Base-by-base conservation (phyloP, 305 asterid genomes). In the Fraxinus greggii region DNA sequence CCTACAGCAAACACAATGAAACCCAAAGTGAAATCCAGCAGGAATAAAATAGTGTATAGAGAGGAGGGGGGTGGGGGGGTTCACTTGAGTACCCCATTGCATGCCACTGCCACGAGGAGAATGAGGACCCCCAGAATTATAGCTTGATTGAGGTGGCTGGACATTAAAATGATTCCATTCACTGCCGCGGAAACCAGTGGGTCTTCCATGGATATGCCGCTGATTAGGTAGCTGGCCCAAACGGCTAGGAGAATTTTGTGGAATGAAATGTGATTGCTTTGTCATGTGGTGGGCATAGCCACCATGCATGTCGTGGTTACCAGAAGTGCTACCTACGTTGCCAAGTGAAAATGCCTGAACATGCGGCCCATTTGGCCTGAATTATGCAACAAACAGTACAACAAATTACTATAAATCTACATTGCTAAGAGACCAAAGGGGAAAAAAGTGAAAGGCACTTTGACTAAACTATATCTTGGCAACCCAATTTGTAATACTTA, bases 221-320 rank as follows among this genome's bases (percentile, higher is more conserved):
- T 90, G 93, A 81, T 75, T 61, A 7, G 91, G 92, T 81, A 87
- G 92, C 84, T 90, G 94, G 33, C 94, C 92, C 72, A 90, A 83
- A 40, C 94, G 94, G 86, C 95, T 94, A 72, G 90, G 94, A 69
- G 95, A 92, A 88, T 74, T 84, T 83, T 83, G 94, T 59, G 97
- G 95, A 86, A 83, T 80, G 59, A 88, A 83, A 80, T 92, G 89
- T 78, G 97, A 83, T n/a, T 93, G 92, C 83, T 87, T 89, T 23
- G 81, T 21, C 79, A 84, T 81, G 19, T 89, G 82, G 63, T 86
- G 97, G 65, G 83, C 79, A 83, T 89, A 88, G 51, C 90, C 90
- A 83, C 73, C 80, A 77, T 80, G 88, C 26, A 83, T 75, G 73
- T 86, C 91, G 35, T 91, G 91, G 78, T 87, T 82, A 77, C 92